A percentile compares a stretch with the other conserved stretches of the same genome.
Evolutionary conservation across 352 stramenopile genomes (phyloP).

Genomic region (Phytophthora sansomeana): DNA sequence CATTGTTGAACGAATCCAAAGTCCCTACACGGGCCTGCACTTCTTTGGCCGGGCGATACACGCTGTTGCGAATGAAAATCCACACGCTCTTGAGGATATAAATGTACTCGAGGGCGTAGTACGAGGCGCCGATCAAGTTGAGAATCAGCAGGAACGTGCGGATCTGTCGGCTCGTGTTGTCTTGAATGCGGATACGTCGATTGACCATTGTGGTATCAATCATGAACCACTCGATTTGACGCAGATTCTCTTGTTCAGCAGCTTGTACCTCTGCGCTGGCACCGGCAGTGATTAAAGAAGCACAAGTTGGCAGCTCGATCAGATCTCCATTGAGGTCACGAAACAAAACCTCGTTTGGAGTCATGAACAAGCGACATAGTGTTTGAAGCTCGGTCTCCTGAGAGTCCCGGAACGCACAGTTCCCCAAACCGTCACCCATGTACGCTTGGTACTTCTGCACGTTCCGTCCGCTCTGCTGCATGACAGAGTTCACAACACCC

Average conservation of each 20-base stretch:
- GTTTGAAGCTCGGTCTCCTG: slow-evolving; percentile 49
- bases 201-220: slow-evolving; percentile 32
- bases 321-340: slow-evolving; percentile 28
- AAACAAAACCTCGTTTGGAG: slow-evolving; percentile 36
- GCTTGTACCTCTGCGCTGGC: not conserved
- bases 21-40: not conserved
- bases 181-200: slow-evolving; percentile 43
- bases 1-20: slow-evolving; percentile 17
- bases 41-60: slow-evolving; percentile 23
- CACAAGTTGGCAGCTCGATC: slow-evolving; percentile 27
- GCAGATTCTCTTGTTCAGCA: slow-evolving; percentile 31
- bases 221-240: slow-evolving; percentile 48
- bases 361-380: slow-evolving; percentile 48
- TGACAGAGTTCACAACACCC: slow-evolving; percentile 31
- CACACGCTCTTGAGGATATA: slow-evolving; percentile 36
- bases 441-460: slow-evolving; percentile 58
- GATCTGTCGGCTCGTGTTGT: slow-evolving; percentile 53
- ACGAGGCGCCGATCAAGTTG: slow-evolving; percentile 43
- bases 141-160: slow-evolving; percentile 46
- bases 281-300: slow-evolving; percentile 20
- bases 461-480: slow-evolving; percentile 44
- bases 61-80: slow-evolving; percentile 34
- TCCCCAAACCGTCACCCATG: slow-evolving; percentile 44
- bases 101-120: slow-evolving; percentile 48
- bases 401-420: slow-evolving; percentile 47